Evolutionary conservation across 176 grass and related monocot genomes (phyloP).

Genomic region (Zizania latifolia): DNA sequence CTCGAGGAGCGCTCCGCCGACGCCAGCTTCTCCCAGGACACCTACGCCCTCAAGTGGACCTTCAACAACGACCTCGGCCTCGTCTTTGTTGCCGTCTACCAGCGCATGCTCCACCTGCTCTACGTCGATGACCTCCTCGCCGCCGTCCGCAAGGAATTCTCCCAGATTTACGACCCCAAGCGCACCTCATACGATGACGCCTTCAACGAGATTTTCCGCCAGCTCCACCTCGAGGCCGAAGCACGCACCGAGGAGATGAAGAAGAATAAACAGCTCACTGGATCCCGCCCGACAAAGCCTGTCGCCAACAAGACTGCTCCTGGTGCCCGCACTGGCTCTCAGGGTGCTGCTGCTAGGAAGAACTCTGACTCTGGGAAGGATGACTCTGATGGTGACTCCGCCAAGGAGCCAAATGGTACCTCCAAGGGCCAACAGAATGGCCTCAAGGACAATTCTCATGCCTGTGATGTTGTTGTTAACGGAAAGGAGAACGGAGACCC

Average conservation of each 20-base stretch:
- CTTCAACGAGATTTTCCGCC: slow-evolving; percentile 61
- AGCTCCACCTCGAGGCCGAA: slow-evolving; percentile 85
- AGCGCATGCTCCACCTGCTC: slow-evolving; percentile 81
- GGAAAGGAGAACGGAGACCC: slow-evolving; percentile 82
- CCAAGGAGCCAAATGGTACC: slow-evolving; percentile 39
- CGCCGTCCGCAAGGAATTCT: slow-evolving; percentile 56
- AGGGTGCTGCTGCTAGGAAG: neutral
- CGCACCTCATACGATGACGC: slow-evolving; percentile 27
- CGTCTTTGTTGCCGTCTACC: slow-evolving; percentile 89
- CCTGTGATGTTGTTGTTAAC: slow-evolving; percentile 15
- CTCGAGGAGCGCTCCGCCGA: slow-evolving; percentile 92
- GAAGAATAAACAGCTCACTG: slow-evolving; percentile 41
- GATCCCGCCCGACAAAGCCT: neutral
- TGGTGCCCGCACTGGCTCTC: neutral
- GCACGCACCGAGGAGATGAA: slow-evolving; percentile 74
- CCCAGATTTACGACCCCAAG: slow-evolving; percentile 53
- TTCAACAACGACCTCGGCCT: slow-evolving; percentile 93
- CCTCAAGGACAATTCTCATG: slow-evolving; percentile 7
- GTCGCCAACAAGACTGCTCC: neutral
- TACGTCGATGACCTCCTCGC: slow-evolving; percentile 88
- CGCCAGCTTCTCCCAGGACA: slow-evolving; percentile 56
- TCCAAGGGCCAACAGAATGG: slow-evolving; percentile 32
- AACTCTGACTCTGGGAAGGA: slow-evolving; percentile 41
- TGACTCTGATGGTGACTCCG: slow-evolving; percentile 44
- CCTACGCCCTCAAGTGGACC: slow-evolving; percentile 83